Evolutionary conservation across 2,329 filamentous ascomycete species (phyloP), one percentile per base, ranked within the genome.

Genomic region (Exutisphaerella laricina): DNA sequence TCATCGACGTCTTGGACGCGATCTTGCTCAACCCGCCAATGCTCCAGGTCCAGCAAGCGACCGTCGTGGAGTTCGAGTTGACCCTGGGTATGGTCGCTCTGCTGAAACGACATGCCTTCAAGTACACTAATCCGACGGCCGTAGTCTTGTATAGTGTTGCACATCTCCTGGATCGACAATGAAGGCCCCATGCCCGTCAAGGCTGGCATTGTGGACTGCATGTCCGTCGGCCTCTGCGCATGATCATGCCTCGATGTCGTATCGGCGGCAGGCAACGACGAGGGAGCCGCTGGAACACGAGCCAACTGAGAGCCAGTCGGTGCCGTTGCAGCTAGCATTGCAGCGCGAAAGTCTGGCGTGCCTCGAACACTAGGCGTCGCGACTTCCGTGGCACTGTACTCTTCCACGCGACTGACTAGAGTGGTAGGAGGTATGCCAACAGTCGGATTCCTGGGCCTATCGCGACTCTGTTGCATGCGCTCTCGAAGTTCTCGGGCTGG

Each of bases 71-170:
- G 66, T 23, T 88, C 84, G 54, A 85, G 74, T 41, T 75, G 79
- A 14, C 86, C 82, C 13, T 80, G 70, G 36, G 85, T 77, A 26
- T 85, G 81, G 16, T 88, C 84, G 35, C 84, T 75, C 31, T 77
- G 72, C 17, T 79, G 78, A 56, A 88, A 85, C 0, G 83, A 88
- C 1, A 76, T 70, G 38, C 75, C 85, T 63, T 90, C 85, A 4
- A 89, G 70, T 42, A 71, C 69, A 36, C 85, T 81, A 9, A 90
- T 62, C 1, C 85, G 79, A 39, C 76, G 71, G 26, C 79, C 78
- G 26, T 57, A 60, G 29, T 58, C 55, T 18, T 55, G 55, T 7
- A 64, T 49, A 46, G 88, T 77, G 13, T 74, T 72, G 45, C 75
- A 68, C 42, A 64, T 49, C 20, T 64, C 62, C 23, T 50, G 46